These are phyloP conservation scores for Ramaria sp. DNA, from an alignment of 768 basidiomycete species.

Conservation along the genomic window DNA sequence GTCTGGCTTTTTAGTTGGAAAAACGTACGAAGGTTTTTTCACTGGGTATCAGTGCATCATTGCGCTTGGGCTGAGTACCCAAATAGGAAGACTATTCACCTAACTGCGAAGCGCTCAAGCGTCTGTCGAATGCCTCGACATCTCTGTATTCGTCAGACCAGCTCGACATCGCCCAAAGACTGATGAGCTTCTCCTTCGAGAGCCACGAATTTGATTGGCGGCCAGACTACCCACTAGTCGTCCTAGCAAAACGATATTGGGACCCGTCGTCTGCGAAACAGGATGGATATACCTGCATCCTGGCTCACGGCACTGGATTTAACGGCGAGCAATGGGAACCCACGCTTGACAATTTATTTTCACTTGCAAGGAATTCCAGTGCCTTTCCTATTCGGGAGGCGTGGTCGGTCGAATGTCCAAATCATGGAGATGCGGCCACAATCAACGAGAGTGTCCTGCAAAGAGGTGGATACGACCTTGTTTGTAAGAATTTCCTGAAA, in stretches of 20 bases:
- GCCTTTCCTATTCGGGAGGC: slow-evolving; percentile 40
- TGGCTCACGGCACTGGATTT: slow-evolving; percentile 63
- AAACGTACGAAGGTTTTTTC: no score
- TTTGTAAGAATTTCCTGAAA: slow-evolving; percentile 27
- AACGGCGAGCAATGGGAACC: slow-evolving; percentile 72
- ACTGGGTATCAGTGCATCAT: no score
- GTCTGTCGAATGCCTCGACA: no score
- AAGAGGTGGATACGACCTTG: slow-evolving; percentile 31
- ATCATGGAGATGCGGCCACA: slow-evolving; percentile 52
- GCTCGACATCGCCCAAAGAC: no score
- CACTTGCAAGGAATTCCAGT: slow-evolving; percentile 15
- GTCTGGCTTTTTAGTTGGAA: no score
- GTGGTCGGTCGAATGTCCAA: slow-evolving; percentile 63
- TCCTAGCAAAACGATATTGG: slow-evolving; percentile 42
- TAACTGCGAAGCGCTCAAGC: no score
- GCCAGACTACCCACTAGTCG: slow-evolving; percentile 36
- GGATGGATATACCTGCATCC: slow-evolving; percentile 40
- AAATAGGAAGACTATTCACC: no score
- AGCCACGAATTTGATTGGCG: slow-evolving; percentile 52
- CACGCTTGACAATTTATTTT: slow-evolving; percentile 34
- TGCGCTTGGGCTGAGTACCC: no score
- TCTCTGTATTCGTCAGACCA: no score
- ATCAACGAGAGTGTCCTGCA: slow-evolving; percentile 40
- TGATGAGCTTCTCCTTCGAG: no score
- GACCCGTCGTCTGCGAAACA: slow-evolving; percentile 22